These are phyloP conservation scores for Aspergillus diversus DNA, from an alignment of 495 filamentous ascomycete genomes.

Conservation along the genomic window DNA sequence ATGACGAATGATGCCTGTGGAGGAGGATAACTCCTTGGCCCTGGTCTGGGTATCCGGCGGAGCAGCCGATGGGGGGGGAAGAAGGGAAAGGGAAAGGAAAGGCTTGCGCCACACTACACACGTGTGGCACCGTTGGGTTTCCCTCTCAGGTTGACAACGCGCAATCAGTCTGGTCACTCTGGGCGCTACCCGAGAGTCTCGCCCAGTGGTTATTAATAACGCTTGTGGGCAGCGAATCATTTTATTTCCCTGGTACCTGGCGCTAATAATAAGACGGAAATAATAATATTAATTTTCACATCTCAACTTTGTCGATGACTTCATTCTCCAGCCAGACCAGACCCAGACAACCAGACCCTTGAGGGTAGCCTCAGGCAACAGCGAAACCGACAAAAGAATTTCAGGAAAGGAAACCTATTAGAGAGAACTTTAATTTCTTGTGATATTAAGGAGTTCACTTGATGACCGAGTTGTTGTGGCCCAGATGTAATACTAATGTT, in stretches of 20 bases:
- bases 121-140: slow-evolving; percentile 28
- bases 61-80: not conserved
- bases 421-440: no score
- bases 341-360: not conserved
- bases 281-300: not conserved
- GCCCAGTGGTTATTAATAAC: slow-evolving; percentile 17
- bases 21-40: slow-evolving; percentile 12
- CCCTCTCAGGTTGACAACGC: slow-evolving; percentile 24
- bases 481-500: no score
- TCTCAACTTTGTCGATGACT: not conserved
- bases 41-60: slow-evolving; percentile 8
- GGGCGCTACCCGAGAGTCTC: slow-evolving; percentile 6
- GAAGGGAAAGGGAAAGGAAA: slow-evolving; percentile 5
- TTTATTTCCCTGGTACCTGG: slow-evolving; percentile 7
- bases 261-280: not conserved
- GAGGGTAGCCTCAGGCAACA: not conserved
- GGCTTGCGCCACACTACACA: slow-evolving; percentile 33
- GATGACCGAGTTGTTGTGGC: no score
- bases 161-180: slow-evolving; percentile 21
- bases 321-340: not conserved
- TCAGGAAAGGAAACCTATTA: no score
- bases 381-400: not conserved
- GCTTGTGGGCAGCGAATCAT: not conserved
- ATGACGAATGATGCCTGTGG: slow-evolving; percentile 29
- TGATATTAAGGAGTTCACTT: no score